Percentiles rank a stretch among this genome's conserved stretches.
Conservation (phyloP, 441 rosid species). For the Eutrema salsugineum region DNA sequence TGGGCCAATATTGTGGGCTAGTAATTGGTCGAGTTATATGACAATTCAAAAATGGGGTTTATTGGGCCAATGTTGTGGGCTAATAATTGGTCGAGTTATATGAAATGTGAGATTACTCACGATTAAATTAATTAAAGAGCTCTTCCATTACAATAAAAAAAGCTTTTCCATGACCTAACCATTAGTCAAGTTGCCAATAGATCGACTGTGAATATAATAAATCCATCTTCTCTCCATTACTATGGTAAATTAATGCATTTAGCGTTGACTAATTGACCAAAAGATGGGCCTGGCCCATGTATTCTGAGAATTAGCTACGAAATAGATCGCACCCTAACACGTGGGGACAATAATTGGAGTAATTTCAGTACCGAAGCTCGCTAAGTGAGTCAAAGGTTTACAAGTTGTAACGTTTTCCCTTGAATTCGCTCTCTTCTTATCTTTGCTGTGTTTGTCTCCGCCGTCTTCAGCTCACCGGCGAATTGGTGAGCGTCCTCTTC, state of each 20-base stretch:
- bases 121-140: no score
- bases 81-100: not conserved
- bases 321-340: not conserved
- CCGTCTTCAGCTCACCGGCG: constrained; percentile 19
- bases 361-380: not conserved
- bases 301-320: not conserved
- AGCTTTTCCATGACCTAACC: constrained; percentile 17
- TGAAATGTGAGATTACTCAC: not conserved
- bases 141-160: no score
- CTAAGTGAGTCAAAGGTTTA: constrained; percentile 3
- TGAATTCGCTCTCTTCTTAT: not conserved
- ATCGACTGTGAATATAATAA: not conserved
- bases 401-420: constrained; percentile 4
- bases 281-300: constrained; percentile 23
- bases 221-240: constrained; percentile 21
- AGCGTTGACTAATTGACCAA: constrained; percentile 7
- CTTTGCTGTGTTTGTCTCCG: constrained; percentile 2
- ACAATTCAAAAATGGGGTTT: not conserved
- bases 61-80: not conserved
- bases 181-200: constrained; percentile 2
- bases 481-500: constrained; percentile 15
- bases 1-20: not conserved
- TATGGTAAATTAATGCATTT: not conserved
- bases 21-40: not conserved
- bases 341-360: not conserved